Evolutionary conservation across 352 stramenopile genomes (phyloP).

Genomic region (Globisporangium sylvaticum): DNA sequence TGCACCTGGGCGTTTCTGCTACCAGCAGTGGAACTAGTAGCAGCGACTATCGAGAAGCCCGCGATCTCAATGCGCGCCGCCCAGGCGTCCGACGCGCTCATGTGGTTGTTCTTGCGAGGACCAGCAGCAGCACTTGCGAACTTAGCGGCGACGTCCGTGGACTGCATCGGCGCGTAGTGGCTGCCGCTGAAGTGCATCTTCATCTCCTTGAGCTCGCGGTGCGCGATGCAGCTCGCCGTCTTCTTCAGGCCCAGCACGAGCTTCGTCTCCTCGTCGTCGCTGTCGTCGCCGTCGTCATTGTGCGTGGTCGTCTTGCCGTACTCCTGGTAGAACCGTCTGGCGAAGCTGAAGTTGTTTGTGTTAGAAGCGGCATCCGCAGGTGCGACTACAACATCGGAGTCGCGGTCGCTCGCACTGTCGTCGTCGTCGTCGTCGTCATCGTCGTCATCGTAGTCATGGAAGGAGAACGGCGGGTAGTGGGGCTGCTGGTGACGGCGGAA

Average conservation of each 20-base stretch:
- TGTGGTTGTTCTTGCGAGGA: neutral
- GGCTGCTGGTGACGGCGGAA: neutral
- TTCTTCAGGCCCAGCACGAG: constrained; percentile 45
- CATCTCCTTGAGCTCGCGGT: constrained; percentile 42
- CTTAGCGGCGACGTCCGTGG: neutral
- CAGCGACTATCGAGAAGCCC: constrained; percentile 24
- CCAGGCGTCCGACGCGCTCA: constrained; percentile 26
- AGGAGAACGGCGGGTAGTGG: neutral
- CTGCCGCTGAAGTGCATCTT: constrained; percentile 36
- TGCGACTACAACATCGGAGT: neutral
- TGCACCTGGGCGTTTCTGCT: neutral
- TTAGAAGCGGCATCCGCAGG: neutral
- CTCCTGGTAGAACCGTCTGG: constrained; percentile 29
- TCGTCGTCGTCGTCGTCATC: neutral
- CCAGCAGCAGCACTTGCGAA: neutral
- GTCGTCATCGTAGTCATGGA: constrained; percentile 1
- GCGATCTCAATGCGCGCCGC: constrained; percentile 60
- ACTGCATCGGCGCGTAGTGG: constrained; percentile 38
- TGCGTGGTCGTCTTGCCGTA: constrained; percentile 20
- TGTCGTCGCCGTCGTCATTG: constrained; percentile 30
- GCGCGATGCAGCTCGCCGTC: constrained; percentile 43
- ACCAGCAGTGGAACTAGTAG: neutral
- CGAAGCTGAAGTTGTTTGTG: constrained; percentile 1
- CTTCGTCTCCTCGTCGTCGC: constrained; percentile 40
- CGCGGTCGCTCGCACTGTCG: neutral